A percentile compares a stretch with the other conserved stretches of the same genome.
Conservation (phyloP, 106 monocot species). For the Dactylorhiza incarnata region DNA sequence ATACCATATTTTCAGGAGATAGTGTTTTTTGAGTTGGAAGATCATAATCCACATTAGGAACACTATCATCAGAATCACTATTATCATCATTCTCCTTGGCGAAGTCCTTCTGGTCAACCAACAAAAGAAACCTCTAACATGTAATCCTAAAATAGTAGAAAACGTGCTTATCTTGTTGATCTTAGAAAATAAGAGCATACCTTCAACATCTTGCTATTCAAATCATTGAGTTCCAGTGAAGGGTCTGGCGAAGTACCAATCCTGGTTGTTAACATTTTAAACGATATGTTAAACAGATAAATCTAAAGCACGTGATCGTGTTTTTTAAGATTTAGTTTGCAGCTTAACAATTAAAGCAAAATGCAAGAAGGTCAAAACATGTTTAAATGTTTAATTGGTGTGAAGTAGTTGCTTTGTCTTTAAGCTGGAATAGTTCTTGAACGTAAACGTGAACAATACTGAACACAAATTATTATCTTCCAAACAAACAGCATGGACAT, state of each 20-base stretch:
- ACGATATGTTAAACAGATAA: background rate
- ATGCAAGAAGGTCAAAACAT: background rate
- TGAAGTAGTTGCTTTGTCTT: background rate
- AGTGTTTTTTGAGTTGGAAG: background rate
- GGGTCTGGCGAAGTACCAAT: constrained; percentile 8
- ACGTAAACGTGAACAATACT: background rate
- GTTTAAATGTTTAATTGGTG: background rate
- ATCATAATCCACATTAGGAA: constrained; percentile 9
- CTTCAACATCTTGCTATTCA: constrained; percentile 10
- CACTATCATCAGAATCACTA: constrained; percentile 7
- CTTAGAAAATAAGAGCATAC: constrained; percentile 11
- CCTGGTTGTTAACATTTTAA: constrained; percentile 17
- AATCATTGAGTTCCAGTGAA: constrained; percentile 6
- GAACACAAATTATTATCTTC: background rate
- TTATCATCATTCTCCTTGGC: constrained; percentile 19
- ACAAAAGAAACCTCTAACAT: constrained; percentile 1
- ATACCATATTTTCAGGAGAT: background rate
- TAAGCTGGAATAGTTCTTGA: background rate
- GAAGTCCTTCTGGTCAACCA: constrained; percentile 11
- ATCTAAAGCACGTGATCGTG: background rate
- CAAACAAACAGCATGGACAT: background rate
- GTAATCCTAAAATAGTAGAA: background rate
- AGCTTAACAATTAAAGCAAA: background rate
- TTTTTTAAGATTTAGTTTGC: background rate
- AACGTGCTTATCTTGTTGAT: background rate